These are phyloP conservation scores for Musa troglodytarum DNA, from an alignment of 176 grass and related monocot genomes.

Conservation along the genomic window DNA sequence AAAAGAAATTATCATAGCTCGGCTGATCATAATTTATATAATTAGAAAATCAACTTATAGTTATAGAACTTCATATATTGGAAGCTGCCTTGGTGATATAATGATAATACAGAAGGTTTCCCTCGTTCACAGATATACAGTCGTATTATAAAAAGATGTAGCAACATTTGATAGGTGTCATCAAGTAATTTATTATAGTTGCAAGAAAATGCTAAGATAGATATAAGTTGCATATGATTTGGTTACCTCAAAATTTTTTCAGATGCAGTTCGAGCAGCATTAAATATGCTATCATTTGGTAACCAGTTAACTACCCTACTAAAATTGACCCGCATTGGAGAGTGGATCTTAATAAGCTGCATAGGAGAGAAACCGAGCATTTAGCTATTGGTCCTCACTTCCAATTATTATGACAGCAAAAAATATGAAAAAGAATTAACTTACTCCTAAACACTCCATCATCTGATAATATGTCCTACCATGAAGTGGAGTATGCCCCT, in stretches of 20 bases:
- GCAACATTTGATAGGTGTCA: background rate
- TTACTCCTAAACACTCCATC: constrained; percentile 99
- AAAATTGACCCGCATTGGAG: constrained; percentile 76
- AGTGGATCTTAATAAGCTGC: constrained; percentile 96
- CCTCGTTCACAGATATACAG: no score
- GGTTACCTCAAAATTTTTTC: constrained; percentile 81
- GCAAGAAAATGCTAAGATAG: background rate
- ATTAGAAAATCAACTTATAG: no score
- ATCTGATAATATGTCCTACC: constrained; percentile 98
- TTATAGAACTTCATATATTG: no score
- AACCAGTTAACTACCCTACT: constrained; percentile 50
- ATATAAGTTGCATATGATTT: background rate
- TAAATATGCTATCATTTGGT: constrained; percentile 45
- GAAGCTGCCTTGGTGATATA: no score
- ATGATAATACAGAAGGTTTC: background rate
- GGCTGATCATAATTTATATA: no score
- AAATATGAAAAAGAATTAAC: constrained; percentile 12
- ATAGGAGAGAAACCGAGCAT: constrained; percentile 5
- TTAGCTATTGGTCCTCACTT: constrained; percentile 2
- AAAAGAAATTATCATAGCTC: no score
- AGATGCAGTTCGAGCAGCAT: constrained; percentile 64
- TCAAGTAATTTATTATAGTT: background rate
- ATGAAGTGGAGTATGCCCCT: constrained; percentile 83
- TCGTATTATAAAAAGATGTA: no score
- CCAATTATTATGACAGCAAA: background rate